Base-by-base conservation (phyloP, 2,329 filamentous ascomycete species). In the Diaporthe batatas region DNA sequence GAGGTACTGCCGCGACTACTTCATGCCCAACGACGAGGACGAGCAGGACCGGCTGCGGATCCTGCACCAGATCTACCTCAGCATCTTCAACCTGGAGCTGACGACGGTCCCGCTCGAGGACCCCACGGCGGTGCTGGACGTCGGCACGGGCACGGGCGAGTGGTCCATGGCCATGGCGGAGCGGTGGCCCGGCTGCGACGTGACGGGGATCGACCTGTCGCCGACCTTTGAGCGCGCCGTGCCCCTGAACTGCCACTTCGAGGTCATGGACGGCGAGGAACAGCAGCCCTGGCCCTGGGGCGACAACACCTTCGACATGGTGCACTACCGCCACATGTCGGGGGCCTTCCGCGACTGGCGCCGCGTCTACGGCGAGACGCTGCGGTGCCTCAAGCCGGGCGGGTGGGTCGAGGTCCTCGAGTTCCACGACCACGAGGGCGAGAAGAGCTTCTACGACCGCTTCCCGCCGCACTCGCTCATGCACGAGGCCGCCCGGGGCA, bases 281-380 rank as follows among this genome's bases (percentile, higher is more conserved):
- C 88, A n/a, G n/a, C n/a, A n/a, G n/a, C n/a, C 90, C 54, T 91
- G 89, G 89, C 86, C 89, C 72, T 85, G 87, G 18, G 84, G 85
- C 5, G 79, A 83, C 4, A 81, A 90, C 76, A 79, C 84, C 16
- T 87, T 89, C 75, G 89, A 91, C 77, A 80, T 91, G 16, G 84
- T 91, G 36, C 89, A 91, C 76, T 80, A 90, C 71, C 86, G 89
- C 6, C 83, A 86, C 74, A 85, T 91, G 84, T 82, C 86, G 23
- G 89, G 88, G 12, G 84, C 88, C 12, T 90, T 91, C 77, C 79
- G 81, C 0, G 86, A 90, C 78, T 91, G 89, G 89, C 77, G 80
- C 44, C 85, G 84, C 73, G 84, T 91, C 34, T 90, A 90, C 78
- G 79, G 82, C 75, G 86, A 88, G 75, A 84, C 86, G 2, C 87